Evolutionary conservation across 768 basidiomycete genomes (phyloP).

Genomic region (Austroboletus eburneus): DNA sequence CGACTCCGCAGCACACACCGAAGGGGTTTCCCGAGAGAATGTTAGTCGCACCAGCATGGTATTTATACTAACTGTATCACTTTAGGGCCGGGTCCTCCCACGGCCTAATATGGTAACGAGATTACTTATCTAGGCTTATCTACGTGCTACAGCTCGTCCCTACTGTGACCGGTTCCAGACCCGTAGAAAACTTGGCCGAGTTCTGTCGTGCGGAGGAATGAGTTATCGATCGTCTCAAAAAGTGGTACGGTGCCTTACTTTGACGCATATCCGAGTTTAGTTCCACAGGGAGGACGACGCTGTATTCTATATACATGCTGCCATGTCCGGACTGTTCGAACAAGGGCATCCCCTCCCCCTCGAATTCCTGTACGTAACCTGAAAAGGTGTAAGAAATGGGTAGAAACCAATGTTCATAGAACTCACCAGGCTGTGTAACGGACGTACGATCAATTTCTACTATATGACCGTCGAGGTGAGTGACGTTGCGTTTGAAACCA

Average conservation of each 20-base stretch:
- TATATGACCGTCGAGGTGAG: slow-evolving; percentile 84
- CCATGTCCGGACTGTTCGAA: slow-evolving; percentile 60
- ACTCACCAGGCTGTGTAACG: slow-evolving; percentile 87
- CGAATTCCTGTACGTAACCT: slow-evolving; percentile 83
- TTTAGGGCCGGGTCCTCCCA: slow-evolving; percentile 31
- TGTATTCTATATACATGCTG: slow-evolving; percentile 90
- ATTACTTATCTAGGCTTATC: slow-evolving; percentile 2
- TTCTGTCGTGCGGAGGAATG: slow-evolving; percentile 37
- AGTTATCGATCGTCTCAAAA: background rate
- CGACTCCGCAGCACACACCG: slow-evolving; percentile 17
- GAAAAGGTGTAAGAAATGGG: slow-evolving; percentile 3
- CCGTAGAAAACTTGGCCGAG: slow-evolving; percentile 51
- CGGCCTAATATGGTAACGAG: slow-evolving; percentile 10
- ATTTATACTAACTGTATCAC: slow-evolving; percentile 10
- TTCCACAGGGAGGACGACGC: slow-evolving; percentile 79
- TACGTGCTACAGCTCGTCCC: slow-evolving; percentile 45
- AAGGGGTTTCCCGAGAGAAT: slow-evolving; percentile 32
- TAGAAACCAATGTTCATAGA: background rate
- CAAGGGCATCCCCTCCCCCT: slow-evolving; percentile 87
- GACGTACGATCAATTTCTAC: slow-evolving; percentile 66
- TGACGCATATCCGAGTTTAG: slow-evolving; percentile 62
- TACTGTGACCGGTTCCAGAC: slow-evolving; percentile 24
- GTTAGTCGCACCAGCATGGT: background rate
- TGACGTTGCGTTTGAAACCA: slow-evolving; percentile 90
- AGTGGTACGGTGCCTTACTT: slow-evolving; percentile 52